Evolutionary conservation across 306 rosid genomes (phyloP).

Genomic region (Ceratonia siliqua): DNA sequence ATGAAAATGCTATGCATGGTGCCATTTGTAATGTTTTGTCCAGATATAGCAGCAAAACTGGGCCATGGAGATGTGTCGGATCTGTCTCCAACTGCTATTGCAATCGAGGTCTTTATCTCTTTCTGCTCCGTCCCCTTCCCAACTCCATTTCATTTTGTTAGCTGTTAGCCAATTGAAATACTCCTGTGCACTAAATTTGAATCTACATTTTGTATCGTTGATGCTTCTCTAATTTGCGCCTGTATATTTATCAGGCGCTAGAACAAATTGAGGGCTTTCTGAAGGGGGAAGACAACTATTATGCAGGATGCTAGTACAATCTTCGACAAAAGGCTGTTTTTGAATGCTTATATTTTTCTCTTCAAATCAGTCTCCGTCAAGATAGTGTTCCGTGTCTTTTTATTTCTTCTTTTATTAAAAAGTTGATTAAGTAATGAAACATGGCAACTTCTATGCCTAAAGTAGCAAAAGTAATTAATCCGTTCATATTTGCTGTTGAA

Average conservation of each 20-base stretch:
- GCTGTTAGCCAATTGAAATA: background rate
- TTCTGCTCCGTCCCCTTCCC: slow-evolving; percentile 31
- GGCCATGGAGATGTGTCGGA: slow-evolving; percentile 60
- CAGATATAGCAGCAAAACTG: slow-evolving; percentile 79
- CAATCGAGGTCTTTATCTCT: slow-evolving; percentile 71
- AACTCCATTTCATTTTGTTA: background rate
- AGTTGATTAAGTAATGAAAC: background rate
- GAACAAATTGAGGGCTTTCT: slow-evolving; percentile 63
- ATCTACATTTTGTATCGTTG: background rate
- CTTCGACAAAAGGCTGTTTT: slow-evolving; percentile 5
- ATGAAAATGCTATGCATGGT: slow-evolving; percentile 1
- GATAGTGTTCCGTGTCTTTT: background rate
- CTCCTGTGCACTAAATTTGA: background rate
- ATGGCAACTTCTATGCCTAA: background rate
- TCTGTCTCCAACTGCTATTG: slow-evolving; percentile 77
- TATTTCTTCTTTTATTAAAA: background rate
- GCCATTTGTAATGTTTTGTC: slow-evolving; percentile 5
- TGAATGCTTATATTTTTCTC: background rate
- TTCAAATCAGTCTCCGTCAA: background rate
- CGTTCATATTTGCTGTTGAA: background rate
- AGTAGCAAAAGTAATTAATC: background rate
- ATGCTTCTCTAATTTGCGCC: background rate
- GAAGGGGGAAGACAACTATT: slow-evolving; percentile 41
- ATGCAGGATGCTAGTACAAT: slow-evolving; percentile 26
- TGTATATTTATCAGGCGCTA: slow-evolving; percentile 53